Evolutionary conservation across 345 rosid genomes (phyloP), one percentile per base, ranked within the genome.

Genomic region (Moringa oleifera): DNA sequence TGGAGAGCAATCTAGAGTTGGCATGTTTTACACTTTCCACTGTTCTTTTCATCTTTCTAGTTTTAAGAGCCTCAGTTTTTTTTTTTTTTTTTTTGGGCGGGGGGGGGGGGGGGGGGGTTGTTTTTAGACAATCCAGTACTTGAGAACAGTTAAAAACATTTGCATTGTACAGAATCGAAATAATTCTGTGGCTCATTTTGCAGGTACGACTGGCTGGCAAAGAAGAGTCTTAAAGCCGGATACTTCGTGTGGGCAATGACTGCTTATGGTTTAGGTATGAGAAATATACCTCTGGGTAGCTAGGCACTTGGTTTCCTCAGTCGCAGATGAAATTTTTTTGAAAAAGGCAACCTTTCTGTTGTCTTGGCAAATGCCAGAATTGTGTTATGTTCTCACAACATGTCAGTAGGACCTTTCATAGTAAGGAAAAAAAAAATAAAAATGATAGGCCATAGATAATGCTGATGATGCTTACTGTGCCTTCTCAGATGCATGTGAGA

Each of bases 151-250:
- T n/a, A n/a, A n/a, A n/a, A n/a, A n/a, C n/a, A n/a, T n/a, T n/a
- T n/a, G n/a, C n/a, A n/a, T n/a, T n/a, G n/a, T n/a, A 7, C 47
- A 41, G 6, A 41, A 41, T 5, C 47, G 12, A 41, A 41, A 41
- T 28, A 3, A 28, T 41, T 11, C 6, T 41, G 47, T 41, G 47
- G 47, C 12, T 20, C 17, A 6, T 37, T 55, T 70, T 67, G 68
- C 80, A 94, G 99, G 79, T 90, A 86, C 64, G 99, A 94, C 64
- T 88, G 96, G 95, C 78, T 90, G 73, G 75, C 88, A 23, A 86
- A 81, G 72, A 94, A 83, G 88, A 86, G 51, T 68, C 81, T 86
- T 16, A 82, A 77, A 64, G 64, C 88, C 24, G 99, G 99, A 69
- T 94, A 94, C 74, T 94, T 94, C 65, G 51, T 85, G 50, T 79